These are phyloP conservation scores for Neoascochyta sp. DNA, from an alignment of 2,329 filamentous ascomycete genomes.

Conservation along the genomic window DNA sequence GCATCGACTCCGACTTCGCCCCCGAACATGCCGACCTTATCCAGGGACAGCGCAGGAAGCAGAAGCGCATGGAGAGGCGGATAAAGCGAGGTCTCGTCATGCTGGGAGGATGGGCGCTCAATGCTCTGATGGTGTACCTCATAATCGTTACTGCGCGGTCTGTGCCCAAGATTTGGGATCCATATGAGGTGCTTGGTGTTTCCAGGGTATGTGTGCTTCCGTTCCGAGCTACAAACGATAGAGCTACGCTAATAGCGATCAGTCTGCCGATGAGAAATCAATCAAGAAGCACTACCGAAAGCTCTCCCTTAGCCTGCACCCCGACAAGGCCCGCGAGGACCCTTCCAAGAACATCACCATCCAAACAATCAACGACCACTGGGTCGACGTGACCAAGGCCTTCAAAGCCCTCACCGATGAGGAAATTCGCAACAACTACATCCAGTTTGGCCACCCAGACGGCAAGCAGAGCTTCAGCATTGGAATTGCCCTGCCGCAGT, in stretches of 20 bases:
- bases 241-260: conserved; percentile 26
- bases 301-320: conserved; percentile 81
- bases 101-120: conserved; percentile 72
- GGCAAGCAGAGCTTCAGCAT: conserved; percentile 98
- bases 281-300: conserved; percentile 90
- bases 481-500: conserved; percentile 89
- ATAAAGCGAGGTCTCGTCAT: conserved; percentile 79
- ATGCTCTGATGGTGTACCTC: conserved; percentile 88
- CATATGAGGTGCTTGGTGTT: conserved; percentile 89
- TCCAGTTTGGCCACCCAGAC: conserved; percentile 93
- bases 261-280: conserved; percentile 80
- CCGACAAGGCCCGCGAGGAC: conserved; percentile 87
- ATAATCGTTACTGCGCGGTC: conserved; percentile 74
- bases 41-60: conserved; percentile 74
- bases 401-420: conserved; percentile 98
- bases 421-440: conserved; percentile 93
- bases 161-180: conserved; percentile 82
- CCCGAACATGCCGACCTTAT: conserved; percentile 81
- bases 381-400: conserved; percentile 93
- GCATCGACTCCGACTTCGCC: conserved; percentile 77
- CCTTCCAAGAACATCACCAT: conserved; percentile 81
- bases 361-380: conserved; percentile 79
- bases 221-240: neutral
- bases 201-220: conserved; percentile 59
- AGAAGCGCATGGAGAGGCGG: conserved; percentile 85